These are phyloP conservation scores for Rhododendron vialii DNA, from an alignment of 148 eudicot genomes.

Conservation along the genomic window DNA sequence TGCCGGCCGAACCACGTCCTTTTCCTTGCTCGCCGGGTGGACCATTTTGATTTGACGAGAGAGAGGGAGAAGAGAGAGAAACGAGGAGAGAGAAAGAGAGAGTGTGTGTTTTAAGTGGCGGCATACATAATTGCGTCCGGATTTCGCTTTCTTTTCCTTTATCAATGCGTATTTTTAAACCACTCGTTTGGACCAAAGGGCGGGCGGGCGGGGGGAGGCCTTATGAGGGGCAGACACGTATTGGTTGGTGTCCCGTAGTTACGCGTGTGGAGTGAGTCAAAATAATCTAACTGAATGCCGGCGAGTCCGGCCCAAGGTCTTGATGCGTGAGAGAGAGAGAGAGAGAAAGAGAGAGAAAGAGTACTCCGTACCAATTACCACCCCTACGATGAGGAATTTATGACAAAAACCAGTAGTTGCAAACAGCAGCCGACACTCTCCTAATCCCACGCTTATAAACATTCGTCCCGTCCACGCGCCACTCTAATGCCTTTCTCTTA, in stretches of 20 bases:
- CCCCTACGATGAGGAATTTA: background rate
- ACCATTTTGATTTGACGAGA: background rate
- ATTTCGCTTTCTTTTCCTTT: background rate
- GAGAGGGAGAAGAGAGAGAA: background rate
- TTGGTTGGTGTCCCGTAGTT: background rate
- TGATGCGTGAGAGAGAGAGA: background rate
- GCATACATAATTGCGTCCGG: background rate
- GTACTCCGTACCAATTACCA: background rate
- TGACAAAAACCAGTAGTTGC: background rate
- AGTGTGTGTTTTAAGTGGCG: background rate
- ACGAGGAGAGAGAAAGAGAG: background rate
- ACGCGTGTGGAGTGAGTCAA: background rate
- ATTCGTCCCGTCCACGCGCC: background rate
- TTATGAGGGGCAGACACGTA: background rate
- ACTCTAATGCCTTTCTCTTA: background rate
- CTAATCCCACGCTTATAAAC: background rate
- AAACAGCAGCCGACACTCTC: background rate
- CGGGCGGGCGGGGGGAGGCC: background rate
- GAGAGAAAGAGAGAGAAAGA: background rate
- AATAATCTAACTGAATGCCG: background rate
- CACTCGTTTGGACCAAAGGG: background rate
- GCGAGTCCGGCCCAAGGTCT: slow-evolving; percentile 9
- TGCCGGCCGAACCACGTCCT: background rate
- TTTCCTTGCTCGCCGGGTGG: background rate
- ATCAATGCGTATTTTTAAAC: background rate